A percentile compares a stretch with the other conserved stretches of the same genome.
Evolutionary conservation across 1,284 basidiomycete genomes (phyloP).

Genomic region (Tilletia walkeri): DNA sequence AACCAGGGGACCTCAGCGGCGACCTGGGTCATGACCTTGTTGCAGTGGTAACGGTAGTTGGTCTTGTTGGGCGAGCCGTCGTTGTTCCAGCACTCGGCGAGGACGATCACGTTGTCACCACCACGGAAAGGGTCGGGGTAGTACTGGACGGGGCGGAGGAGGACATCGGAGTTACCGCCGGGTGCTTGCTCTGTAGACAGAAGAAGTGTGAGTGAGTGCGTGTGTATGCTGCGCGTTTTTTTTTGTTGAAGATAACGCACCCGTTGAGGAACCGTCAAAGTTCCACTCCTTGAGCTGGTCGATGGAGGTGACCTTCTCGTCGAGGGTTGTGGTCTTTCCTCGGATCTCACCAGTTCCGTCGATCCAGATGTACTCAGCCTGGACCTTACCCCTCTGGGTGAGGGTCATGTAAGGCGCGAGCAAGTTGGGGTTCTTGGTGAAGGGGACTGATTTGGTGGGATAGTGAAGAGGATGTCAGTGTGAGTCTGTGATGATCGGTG

Average conservation of each 20-base stretch:
- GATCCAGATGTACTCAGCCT: slow-evolving; percentile 56
- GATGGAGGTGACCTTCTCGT: slow-evolving; percentile 70
- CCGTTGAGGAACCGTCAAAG: slow-evolving; percentile 73
- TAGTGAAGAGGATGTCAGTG: background rate
- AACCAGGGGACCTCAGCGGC: slow-evolving; percentile 75
- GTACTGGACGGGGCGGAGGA: slow-evolving; percentile 92
- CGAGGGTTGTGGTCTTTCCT: slow-evolving; percentile 64
- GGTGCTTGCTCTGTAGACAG: slow-evolving; percentile 60
- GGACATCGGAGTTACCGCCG: slow-evolving; percentile 96
- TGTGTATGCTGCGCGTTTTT: background rate
- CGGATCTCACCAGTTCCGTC: slow-evolving; percentile 60
- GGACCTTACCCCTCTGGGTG: slow-evolving; percentile 47
- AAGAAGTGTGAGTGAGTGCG: background rate
- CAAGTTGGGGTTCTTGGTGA: slow-evolving; percentile 45
- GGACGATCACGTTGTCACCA: slow-evolving; percentile 65
- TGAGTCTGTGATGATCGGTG: background rate
- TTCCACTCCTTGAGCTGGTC: slow-evolving; percentile 88
- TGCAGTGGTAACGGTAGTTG: slow-evolving; percentile 66
- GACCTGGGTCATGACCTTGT: slow-evolving; percentile 52
- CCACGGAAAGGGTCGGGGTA: slow-evolving; percentile 99
- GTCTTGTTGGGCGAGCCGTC: slow-evolving; percentile 97
- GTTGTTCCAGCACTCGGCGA: slow-evolving; percentile 94
- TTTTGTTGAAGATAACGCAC: slow-evolving; percentile 23
- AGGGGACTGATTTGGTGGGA: slow-evolving; percentile 22
- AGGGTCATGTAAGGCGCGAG: slow-evolving; percentile 45